Conservation (phyloP, 2,329 filamentous ascomycete genomes). For the Colletotrichum plurivorum region DNA sequence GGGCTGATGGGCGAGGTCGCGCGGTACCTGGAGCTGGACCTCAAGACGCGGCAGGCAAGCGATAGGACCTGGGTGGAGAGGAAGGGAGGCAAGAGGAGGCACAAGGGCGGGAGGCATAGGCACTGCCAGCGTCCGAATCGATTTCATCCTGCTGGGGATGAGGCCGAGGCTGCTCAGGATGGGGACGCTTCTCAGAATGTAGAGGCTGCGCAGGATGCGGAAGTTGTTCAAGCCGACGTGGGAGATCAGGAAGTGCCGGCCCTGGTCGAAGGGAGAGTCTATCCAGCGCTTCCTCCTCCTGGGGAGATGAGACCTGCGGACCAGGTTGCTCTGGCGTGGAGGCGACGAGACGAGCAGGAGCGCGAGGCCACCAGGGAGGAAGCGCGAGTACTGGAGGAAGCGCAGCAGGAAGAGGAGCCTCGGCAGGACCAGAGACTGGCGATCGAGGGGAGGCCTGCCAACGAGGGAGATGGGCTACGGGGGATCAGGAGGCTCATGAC, state of each 20-base stretch:
- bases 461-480: background rate
- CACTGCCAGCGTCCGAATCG: constrained; percentile 14
- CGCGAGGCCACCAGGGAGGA: background rate
- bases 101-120: constrained; percentile 4
- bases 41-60: constrained; percentile 2
- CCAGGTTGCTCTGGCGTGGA: background rate
- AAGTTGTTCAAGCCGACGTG: too few species aligned
- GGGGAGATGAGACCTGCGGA: background rate
- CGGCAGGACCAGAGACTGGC: constrained; percentile 30
- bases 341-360: background rate
- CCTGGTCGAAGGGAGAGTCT: background rate
- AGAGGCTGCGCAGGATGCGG: background rate
- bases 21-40: constrained; percentile 18
- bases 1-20: constrained; percentile 4
- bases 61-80: constrained; percentile 3
- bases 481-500: background rate
- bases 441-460: background rate
- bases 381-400: background rate
- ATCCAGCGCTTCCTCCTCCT: background rate
- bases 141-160: background rate
- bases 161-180: background rate
- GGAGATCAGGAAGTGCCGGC: too few species aligned
- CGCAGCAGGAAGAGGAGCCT: constrained; percentile 24
- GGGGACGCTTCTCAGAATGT: too few species aligned
- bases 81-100: background rate